Base-by-base conservation (phyloP, 495 filamentous ascomycete genomes). In the Penicillium waksmanii region DNA sequence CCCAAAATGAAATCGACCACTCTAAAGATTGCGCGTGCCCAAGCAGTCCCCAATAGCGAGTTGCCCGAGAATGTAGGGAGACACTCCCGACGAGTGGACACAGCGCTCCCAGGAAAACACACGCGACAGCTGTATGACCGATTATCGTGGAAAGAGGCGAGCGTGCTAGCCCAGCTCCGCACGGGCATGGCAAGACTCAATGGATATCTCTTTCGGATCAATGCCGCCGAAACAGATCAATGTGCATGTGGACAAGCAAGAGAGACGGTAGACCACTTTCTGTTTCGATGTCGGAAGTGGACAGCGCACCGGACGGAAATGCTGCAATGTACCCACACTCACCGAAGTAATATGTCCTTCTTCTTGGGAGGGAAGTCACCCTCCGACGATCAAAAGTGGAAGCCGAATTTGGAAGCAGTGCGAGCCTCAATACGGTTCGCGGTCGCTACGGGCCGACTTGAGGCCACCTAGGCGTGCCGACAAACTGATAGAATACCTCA, bases 121-220 rank as follows among this genome's bases (percentile, higher is more conserved):
- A 44, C 42, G 13, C 42, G 42, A 44, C 42, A 44, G 42, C n/a
- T 44, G 42, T n/a, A n/a, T n/a, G n/a, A n/a, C n/a, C n/a, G n/a
- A n/a, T n/a, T n/a, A n/a, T n/a, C n/a, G n/a, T n/a, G n/a, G n/a
- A n/a, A n/a, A n/a, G n/a, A n/a, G n/a, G n/a, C n/a, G n/a, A n/a
- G n/a, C n/a, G n/a, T n/a, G n/a, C n/a, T n/a, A n/a, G n/a, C n/a
- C n/a, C n/a, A n/a, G n/a, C n/a, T n/a, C n/a, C n/a, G n/a, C n/a
- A 44, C 42, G 11, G 42, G 42, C 15, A 44, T 44, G 42, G 42
- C 42, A n/a, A 44, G 42, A 44, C 42, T 44, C n/a, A 44, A 44
- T 44, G 42, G 42, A n/a, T 44, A 44, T 44, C 42, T 44, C n/a
- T 44, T 19, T n/a, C n/a, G n/a, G n/a, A n/a, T n/a, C n/a, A n/a